A percentile compares a stretch with the other conserved stretches of the same genome.
phyloP scores from a whole-genome alignment of 176 grass and related monocot species.

The Eragrostis curvula region DNA sequence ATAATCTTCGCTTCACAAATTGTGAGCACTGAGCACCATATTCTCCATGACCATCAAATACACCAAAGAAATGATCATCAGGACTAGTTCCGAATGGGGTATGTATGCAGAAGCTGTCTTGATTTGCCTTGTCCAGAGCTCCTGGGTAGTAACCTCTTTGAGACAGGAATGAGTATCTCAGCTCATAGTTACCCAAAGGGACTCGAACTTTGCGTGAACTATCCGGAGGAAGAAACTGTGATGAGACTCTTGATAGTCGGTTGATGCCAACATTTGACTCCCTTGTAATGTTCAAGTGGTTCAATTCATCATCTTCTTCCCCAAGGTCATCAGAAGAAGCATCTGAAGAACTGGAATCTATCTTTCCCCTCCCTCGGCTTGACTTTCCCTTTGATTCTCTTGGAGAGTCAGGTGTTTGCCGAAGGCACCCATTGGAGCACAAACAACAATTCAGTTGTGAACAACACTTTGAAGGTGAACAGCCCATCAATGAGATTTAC shows the following conservation, averaged over 20 bases:
- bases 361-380: constrained; percentile 47
- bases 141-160: constrained; percentile 98
- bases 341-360: constrained; percentile 61
- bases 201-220: constrained; percentile 84
- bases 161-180: constrained; percentile 88
- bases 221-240: constrained; percentile 93
- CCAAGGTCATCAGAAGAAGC: constrained; percentile 67
- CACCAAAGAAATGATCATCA: constrained; percentile 95
- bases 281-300: constrained; percentile 61
- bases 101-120: constrained; percentile 93
- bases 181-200: constrained; percentile 82
- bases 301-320: constrained; percentile 65
- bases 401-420: constrained; percentile 51
- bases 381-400: constrained; percentile 59
- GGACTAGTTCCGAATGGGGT: constrained; percentile 84
- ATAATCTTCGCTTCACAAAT: constrained; percentile 83
- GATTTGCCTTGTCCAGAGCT: constrained; percentile 86
- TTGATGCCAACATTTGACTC: constrained; percentile 89
- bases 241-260: constrained; percentile 81
- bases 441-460: constrained; percentile 70
- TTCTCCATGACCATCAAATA: constrained; percentile 98
- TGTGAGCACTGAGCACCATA: constrained; percentile 93
- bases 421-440: constrained; percentile 65
- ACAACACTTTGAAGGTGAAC: constrained; percentile 53
- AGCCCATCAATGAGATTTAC: constrained; percentile 51